These are phyloP conservation scores for Apiospora marii DNA, from an alignment of 2,329 filamentous ascomycete genomes.

Conservation along the genomic window DNA sequence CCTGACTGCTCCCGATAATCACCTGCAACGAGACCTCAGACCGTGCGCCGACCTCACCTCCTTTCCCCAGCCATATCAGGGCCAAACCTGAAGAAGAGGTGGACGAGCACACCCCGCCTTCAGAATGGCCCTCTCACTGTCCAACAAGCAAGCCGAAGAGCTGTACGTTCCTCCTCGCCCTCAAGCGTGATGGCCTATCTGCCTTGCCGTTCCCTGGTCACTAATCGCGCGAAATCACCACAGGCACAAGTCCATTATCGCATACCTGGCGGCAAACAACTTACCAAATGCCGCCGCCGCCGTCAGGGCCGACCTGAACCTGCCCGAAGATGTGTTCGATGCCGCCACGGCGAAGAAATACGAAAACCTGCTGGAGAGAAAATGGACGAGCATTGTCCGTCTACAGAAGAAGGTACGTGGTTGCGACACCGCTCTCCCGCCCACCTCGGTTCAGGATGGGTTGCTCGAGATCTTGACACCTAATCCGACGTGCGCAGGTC, in stretches of 20 bases:
- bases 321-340: slow-evolving; percentile 74
- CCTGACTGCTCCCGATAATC: slow-evolving; percentile 5
- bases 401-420: slow-evolving; percentile 87
- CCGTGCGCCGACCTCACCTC: slow-evolving; percentile 17
- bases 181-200: slow-evolving; percentile 25
- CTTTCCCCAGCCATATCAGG: slow-evolving; percentile 5
- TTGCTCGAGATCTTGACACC: slow-evolving; percentile 23
- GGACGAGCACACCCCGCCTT: slow-evolving; percentile 21
- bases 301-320: slow-evolving; percentile 78
- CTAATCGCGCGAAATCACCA: background rate
- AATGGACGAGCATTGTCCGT: slow-evolving; percentile 95
- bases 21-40: slow-evolving; percentile 19
- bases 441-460: background rate
- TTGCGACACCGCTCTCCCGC: background rate
- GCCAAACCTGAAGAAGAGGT: slow-evolving; percentile 22
- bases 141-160: slow-evolving; percentile 21
- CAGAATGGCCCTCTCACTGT: slow-evolving; percentile 16
- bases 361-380: slow-evolving; percentile 93
- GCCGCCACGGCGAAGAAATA: slow-evolving; percentile 89
- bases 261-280: slow-evolving; percentile 80
- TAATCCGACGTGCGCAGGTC: slow-evolving; percentile 64
- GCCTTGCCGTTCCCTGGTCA: slow-evolving; percentile 54
- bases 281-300: slow-evolving; percentile 74
- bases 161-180: background rate
- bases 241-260: slow-evolving; percentile 86